phyloP scores from a whole-genome alignment of 139 green algal species.

The Chlamydomonas schloesseri region DNA sequence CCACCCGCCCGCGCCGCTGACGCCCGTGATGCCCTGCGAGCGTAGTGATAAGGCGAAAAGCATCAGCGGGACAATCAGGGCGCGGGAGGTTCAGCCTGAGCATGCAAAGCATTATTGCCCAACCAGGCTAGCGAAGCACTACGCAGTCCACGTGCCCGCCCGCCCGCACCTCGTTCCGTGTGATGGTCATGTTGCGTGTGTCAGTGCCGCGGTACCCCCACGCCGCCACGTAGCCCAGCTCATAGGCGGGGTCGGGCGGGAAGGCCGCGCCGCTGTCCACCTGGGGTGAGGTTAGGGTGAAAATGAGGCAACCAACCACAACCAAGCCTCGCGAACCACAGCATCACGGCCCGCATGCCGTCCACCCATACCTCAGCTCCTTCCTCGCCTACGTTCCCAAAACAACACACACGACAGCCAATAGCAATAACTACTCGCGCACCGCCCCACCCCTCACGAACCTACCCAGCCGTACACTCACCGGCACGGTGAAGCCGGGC shows the following conservation, averaged over 20 bases:
- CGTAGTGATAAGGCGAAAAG: too few species aligned
- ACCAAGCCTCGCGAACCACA: too few species aligned
- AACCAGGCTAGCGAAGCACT: background rate
- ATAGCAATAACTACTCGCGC: background rate
- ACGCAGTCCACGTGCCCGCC: too few species aligned
- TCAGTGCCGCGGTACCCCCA: slow-evolving; percentile 57
- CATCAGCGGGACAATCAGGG: too few species aligned
- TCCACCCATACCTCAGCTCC: background rate
- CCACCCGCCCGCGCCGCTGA: slow-evolving; percentile 67
- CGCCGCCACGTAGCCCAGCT: slow-evolving; percentile 60
- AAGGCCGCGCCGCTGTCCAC: slow-evolving; percentile 42
- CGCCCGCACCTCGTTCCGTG: slow-evolving; percentile 61
- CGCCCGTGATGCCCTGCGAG: slow-evolving; percentile 65
- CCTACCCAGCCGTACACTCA: background rate
- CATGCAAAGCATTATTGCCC: too few species aligned
- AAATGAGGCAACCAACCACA: too few species aligned
- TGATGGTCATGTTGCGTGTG: slow-evolving; percentile 60
- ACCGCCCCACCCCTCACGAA: background rate
- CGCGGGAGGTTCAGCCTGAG: too few species aligned
- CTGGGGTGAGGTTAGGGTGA: background rate
- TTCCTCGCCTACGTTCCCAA: too few species aligned
- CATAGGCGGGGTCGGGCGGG: slow-evolving; percentile 36
- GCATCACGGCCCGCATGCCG: too few species aligned
- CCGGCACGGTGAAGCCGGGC: slow-evolving; percentile 60
- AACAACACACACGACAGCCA: background rate